Evolutionary conservation across 768 basidiomycete genomes (phyloP), one percentile per base, ranked within the genome.

Genomic region (Mycena belliarum): DNA sequence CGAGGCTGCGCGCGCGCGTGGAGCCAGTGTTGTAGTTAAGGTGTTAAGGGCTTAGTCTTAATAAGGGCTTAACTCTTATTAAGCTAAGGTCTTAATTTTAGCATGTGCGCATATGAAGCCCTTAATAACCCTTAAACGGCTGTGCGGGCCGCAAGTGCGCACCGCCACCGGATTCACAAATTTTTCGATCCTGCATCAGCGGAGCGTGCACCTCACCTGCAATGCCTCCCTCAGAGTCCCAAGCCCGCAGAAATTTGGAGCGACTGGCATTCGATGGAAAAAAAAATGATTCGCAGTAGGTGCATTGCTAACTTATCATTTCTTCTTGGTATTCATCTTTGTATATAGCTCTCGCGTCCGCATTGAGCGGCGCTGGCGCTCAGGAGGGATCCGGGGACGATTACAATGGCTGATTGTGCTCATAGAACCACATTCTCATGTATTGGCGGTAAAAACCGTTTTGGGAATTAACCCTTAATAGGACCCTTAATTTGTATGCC

Each of bases 371-470:
- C 29, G 37, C n/a, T n/a, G n/a, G n/a, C n/a, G n/a, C n/a, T n/a
- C n/a, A n/a, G 43, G 44, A 32, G 12, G 23, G 47, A 38, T n/a
- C n/a, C n/a, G n/a, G n/a, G n/a, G n/a, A n/a, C n/a, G n/a, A n/a
- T n/a, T n/a, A n/a, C n/a, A n/a, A n/a, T n/a, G n/a, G n/a, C n/a
- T n/a, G n/a, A n/a, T n/a, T n/a, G n/a, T n/a, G n/a, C n/a, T n/a
- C n/a, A n/a, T n/a, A n/a, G n/a, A n/a, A n/a, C n/a, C n/a, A n/a
- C n/a, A n/a, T n/a, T n/a, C n/a, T n/a, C n/a, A n/a, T n/a, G n/a
- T 28, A 20, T 29, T 12, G 50, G 42, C 32, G 49, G 54, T 3
- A 49, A 57, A 20, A 57, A n/a, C 47, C 55, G 55, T 32, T 56
- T 62, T 21, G 24, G 2, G 2, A 32, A 32, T 6, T 32, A 32